Conservation (phyloP, 108 stramenopile species). For the Pseudonitzschia pungens region DNA sequence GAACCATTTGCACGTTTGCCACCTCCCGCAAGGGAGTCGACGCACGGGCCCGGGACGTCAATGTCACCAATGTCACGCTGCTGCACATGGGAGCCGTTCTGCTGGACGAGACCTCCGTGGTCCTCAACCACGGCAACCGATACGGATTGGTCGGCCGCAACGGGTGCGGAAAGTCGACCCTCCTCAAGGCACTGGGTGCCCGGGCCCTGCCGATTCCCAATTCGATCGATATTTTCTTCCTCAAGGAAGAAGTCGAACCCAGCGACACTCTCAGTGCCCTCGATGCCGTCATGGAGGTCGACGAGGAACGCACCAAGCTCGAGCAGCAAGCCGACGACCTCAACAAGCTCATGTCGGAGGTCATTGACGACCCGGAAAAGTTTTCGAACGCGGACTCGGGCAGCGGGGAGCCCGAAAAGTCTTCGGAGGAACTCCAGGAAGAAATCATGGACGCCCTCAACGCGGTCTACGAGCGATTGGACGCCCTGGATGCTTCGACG, state of each 20-base stretch:
- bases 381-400: slow-evolving; percentile 31
- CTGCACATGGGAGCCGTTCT: slow-evolving; percentile 90
- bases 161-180: slow-evolving; percentile 83
- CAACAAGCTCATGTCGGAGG: slow-evolving; percentile 71
- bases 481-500: slow-evolving; percentile 93
- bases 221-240: slow-evolving; percentile 94
- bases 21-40: slow-evolving; percentile 74
- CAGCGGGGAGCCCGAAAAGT: slow-evolving; percentile 43
- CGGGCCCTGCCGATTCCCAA: slow-evolving; percentile 94
- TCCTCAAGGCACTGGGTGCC: slow-evolving; percentile 91
- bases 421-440: slow-evolving; percentile 84
- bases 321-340: slow-evolving; percentile 92
- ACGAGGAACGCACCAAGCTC: slow-evolving; percentile 84
- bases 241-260: slow-evolving; percentile 95
- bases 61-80: slow-evolving; percentile 93
- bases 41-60: slow-evolving; percentile 88
- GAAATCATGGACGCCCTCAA: slow-evolving; percentile 90
- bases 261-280: slow-evolving; percentile 91
- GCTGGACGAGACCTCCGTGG: slow-evolving; percentile 90
- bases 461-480: slow-evolving; percentile 93
- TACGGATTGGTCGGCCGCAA: slow-evolving; percentile 88
- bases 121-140: slow-evolving; percentile 96
- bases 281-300: slow-evolving; percentile 98
- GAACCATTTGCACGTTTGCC: slow-evolving; percentile 84
- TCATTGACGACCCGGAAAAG: slow-evolving; percentile 54